A percentile compares a stretch with the other conserved stretches of the same genome.
phyloP scores from a whole-genome alignment of 192 early-diverging fungal genomes.

The Lobosporangium transversale region DNA sequence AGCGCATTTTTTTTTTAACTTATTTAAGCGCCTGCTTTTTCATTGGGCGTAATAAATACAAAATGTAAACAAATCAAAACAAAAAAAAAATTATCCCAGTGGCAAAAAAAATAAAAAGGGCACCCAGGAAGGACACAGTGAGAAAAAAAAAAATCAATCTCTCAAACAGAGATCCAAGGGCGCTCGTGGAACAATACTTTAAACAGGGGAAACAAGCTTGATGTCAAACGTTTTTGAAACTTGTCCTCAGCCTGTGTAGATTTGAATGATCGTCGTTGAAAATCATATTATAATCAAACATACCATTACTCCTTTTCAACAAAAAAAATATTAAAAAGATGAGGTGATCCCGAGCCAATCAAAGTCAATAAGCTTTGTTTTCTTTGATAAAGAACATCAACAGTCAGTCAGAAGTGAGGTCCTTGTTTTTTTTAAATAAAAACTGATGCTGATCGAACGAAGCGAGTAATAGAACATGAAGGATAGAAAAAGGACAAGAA shows the following conservation, averaged over 20 bases:
- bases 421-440: too few relatives aligned
- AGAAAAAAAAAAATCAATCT: background rate
- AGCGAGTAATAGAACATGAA: too few relatives aligned
- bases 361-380: too few relatives aligned
- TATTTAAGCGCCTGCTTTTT: conserved; percentile 17
- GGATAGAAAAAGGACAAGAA: too few relatives aligned
- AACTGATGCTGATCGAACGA: too few relatives aligned
- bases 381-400: too few relatives aligned
- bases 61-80: conserved; percentile 14
- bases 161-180: background rate
- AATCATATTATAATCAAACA: too few relatives aligned
- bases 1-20: conserved; percentile 34
- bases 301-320: conserved; percentile 1
- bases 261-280: too few relatives aligned
- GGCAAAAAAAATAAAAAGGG: conserved; percentile 8
- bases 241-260: too few relatives aligned
- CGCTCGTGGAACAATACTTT: background rate
- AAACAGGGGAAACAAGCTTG: background rate
- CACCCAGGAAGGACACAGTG: conserved; percentile 1
- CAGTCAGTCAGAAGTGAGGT: too few relatives aligned
- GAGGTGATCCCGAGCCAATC: conserved; percentile 17
- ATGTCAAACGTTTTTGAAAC: background rate
- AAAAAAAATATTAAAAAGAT: background rate
- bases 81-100: conserved; percentile 3
- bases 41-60: conserved; percentile 35